Percentiles rank a stretch among this genome's conserved stretches.
Conservation (phyloP, 352 stramenopile species). For the Globisporangium viniferum region DNA sequence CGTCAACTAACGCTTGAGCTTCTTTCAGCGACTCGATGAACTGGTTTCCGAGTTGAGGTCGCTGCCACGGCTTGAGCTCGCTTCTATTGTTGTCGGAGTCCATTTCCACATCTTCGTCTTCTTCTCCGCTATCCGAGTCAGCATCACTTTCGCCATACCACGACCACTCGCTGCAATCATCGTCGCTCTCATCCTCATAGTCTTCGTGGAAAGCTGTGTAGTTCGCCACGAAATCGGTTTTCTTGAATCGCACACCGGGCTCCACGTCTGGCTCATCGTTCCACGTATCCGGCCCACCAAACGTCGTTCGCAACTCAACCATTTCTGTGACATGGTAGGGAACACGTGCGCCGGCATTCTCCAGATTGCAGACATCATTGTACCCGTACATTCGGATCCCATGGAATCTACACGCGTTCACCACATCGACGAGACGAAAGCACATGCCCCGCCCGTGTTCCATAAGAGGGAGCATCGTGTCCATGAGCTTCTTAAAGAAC, state of each 20-base stretch:
- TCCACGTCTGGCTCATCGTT: conserved; percentile 58
- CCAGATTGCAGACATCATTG: conserved; percentile 66
- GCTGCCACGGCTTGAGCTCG: conserved; percentile 20
- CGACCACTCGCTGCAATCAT: conserved; percentile 50
- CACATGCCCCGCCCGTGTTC: conserved; percentile 37
- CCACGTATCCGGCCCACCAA: conserved; percentile 19
- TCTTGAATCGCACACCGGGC: conserved; percentile 39
- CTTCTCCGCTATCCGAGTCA: conserved; percentile 34
- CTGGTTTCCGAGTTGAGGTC: conserved; percentile 24
- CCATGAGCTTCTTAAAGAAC: conserved; percentile 57
- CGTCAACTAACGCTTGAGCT: conserved; percentile 48
- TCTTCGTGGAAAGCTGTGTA: conserved; percentile 37
- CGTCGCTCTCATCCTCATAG: conserved; percentile 43
- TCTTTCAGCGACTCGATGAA: conserved; percentile 42
- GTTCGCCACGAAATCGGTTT: conserved; percentile 66
- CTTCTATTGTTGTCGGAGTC: conserved; percentile 8
- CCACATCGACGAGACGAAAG: conserved; percentile 62
- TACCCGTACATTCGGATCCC: conserved; percentile 79
- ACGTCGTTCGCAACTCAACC: conserved; percentile 39
- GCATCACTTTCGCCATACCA: conserved; percentile 62
- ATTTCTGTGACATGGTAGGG: conserved; percentile 70
- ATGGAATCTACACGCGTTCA: conserved; percentile 57
- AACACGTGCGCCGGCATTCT: conserved; percentile 17
- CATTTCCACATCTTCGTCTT: conserved; percentile 23
- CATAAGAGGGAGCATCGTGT: conserved; percentile 47